These are phyloP conservation scores for Pyrenophora graminea DNA, from an alignment of 2,329 filamentous ascomycete species.

Conservation along the genomic window DNA sequence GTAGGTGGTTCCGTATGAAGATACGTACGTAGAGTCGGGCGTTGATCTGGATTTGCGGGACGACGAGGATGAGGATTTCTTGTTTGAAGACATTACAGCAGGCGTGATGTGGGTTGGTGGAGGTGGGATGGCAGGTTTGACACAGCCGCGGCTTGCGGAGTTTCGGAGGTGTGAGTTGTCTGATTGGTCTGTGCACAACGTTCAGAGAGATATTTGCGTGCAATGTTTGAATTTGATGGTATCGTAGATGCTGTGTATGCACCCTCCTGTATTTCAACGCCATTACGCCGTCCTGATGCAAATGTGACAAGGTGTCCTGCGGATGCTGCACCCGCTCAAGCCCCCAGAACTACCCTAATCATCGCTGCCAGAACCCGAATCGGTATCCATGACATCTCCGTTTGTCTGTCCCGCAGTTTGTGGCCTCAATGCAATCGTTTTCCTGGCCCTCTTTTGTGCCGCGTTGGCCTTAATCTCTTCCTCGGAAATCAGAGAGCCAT, in stretches of 20 bases:
- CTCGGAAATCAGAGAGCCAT: constrained; percentile 79
- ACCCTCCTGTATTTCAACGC: constrained; percentile 7
- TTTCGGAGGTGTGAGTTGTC: constrained; percentile 22
- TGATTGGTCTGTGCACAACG: constrained; percentile 17
- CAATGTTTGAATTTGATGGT: constrained; percentile 11
- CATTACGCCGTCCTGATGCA: constrained; percentile 11
- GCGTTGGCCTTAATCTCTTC: constrained; percentile 61
- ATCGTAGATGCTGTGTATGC: constrained; percentile 13
- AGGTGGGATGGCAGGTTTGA: constrained; percentile 9
- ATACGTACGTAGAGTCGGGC: constrained; percentile 1
- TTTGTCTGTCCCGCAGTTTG: constrained; percentile 3
- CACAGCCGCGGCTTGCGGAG: constrained; percentile 22
- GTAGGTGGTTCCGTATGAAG: constrained; percentile 4
- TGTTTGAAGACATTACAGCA: constrained; percentile 13
- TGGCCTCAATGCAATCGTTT: constrained; percentile 7
- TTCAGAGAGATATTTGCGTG: background rate
- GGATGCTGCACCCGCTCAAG: background rate
- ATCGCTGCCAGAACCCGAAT: constrained; percentile 1
- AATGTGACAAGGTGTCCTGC: background rate
- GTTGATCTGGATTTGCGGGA: constrained; percentile 10
- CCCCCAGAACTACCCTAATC: background rate
- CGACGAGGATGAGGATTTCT: constrained; percentile 15
- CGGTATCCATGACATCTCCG: constrained; percentile 16
- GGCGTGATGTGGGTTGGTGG: constrained; percentile 4
- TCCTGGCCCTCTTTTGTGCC: constrained; percentile 13